A percentile compares a stretch with the other conserved stretches of the same genome.
Conservation (phyloP, 345 rosid species). For the Salix koriyanagi region DNA sequence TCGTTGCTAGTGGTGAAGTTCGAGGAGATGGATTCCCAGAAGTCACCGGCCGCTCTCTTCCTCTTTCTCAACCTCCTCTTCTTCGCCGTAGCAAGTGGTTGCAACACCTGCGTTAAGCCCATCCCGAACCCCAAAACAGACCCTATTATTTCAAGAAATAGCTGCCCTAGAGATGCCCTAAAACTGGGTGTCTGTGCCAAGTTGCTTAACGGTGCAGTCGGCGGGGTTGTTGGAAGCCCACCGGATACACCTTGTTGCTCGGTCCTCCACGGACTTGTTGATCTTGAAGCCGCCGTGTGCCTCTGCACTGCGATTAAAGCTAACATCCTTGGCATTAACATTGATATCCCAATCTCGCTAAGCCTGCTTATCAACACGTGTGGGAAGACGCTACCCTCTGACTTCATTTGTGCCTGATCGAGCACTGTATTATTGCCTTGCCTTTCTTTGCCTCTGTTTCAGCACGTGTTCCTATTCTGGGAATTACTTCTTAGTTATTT, state of each 20-base stretch:
- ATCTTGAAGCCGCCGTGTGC: constrained; percentile 64
- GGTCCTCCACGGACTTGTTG: constrained; percentile 49
- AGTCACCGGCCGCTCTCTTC: constrained; percentile 28
- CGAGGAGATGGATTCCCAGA: constrained; percentile 33
- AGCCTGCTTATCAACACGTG: constrained; percentile 69
- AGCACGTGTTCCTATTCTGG: neutral
- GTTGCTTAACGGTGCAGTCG: constrained; percentile 45
- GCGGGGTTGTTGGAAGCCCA: constrained; percentile 49
- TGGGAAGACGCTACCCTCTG: constrained; percentile 69
- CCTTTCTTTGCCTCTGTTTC: neutral
- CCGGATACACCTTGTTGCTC: constrained; percentile 67
- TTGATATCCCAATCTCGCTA: constrained; percentile 55
- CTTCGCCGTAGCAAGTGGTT: constrained; percentile 41
- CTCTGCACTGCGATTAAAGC: constrained; percentile 78
- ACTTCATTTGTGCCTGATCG: constrained; percentile 51
- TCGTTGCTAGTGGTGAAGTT: no score
- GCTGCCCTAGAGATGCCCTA: constrained; percentile 62
- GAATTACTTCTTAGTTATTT: neutral
- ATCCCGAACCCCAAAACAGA: constrained; percentile 41
- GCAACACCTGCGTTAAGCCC: constrained; percentile 46
- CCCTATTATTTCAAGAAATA: constrained; percentile 22
- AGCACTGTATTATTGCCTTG: no score
- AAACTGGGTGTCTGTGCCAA: constrained; percentile 62
- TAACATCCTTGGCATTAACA: constrained; percentile 55
- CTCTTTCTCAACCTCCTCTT: constrained; percentile 32